These are phyloP conservation scores for Candida lessepsii DNA, from an alignment of 805 yeast species.

Conservation along the genomic window DNA sequence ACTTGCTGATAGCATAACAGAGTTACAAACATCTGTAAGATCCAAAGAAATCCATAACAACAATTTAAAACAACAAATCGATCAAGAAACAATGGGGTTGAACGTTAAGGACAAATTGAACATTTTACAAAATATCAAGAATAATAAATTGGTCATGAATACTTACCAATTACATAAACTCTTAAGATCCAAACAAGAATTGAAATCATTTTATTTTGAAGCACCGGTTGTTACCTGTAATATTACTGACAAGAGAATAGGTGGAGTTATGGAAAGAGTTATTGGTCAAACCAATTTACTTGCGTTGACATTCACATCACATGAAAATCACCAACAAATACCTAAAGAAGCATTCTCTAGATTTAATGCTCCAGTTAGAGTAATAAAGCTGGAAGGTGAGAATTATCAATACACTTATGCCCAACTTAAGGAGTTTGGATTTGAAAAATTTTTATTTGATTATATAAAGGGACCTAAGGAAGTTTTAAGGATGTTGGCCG, in stretches of 20 bases:
- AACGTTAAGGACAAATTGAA: constrained; percentile 12
- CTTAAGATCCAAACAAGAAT: constrained; percentile 39
- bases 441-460: constrained; percentile 78
- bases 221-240: constrained; percentile 72
- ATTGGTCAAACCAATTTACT: constrained; percentile 52
- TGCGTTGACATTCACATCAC: constrained; percentile 62
- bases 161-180: constrained; percentile 22
- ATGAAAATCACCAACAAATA: constrained; percentile 44
- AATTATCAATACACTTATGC: constrained; percentile 24
- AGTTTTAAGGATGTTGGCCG: constrained; percentile 72
- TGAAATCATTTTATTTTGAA: constrained; percentile 53
- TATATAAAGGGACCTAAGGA: constrained; percentile 68
- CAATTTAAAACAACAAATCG: constrained; percentile 15
- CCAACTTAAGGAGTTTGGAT: constrained; percentile 52
- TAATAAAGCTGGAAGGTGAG: constrained; percentile 21
- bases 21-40: constrained; percentile 19
- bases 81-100: constrained; percentile 10
- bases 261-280: constrained; percentile 56
- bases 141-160: not conserved
- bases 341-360: constrained; percentile 27
- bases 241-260: constrained; percentile 48
- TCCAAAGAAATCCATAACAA: constrained; percentile 15
- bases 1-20: constrained; percentile 22
- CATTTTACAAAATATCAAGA: constrained; percentile 2
- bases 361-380: constrained; percentile 58